These are phyloP conservation scores for Globisporangium middletonii DNA, from an alignment of 352 stramenopile species.

Conservation along the genomic window DNA sequence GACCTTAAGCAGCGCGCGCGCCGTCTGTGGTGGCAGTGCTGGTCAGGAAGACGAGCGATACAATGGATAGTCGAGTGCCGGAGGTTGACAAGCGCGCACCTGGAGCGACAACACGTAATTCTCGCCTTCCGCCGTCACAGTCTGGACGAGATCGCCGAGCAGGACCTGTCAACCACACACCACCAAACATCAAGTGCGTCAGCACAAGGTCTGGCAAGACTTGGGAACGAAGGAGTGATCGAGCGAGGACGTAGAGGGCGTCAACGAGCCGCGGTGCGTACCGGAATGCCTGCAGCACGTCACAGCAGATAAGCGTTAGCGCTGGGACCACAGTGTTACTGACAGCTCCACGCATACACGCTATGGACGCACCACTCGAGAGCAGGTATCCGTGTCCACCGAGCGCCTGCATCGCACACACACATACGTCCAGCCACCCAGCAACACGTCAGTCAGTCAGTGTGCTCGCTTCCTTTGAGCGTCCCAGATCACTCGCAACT, in stretches of 20 bases:
- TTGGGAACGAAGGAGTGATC: no score
- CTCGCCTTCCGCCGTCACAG: conserved; percentile 95
- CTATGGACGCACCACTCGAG: conserved; percentile 45
- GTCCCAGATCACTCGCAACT: neutral
- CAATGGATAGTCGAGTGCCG: no score
- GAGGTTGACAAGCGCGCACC: conserved; percentile 11
- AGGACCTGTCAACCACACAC: conserved; percentile 29
- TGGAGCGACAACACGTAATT: conserved; percentile 96
- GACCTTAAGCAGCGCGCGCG: conserved; percentile 40
- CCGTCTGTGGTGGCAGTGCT: conserved; percentile 11
- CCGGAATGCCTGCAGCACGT: neutral
- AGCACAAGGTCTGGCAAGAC: neutral
- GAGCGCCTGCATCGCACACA: conserved; percentile 64
- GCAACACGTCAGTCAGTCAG: no score
- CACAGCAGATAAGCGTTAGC: neutral
- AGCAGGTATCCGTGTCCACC: conserved; percentile 93
- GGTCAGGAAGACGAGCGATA: no score
- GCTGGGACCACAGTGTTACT: neutral
- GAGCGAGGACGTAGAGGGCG: no score
- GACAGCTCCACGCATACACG: conserved; percentile 20
- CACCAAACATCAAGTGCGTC: neutral
- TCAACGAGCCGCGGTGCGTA: neutral
- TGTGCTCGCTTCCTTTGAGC: no score
- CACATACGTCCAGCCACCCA: neutral
- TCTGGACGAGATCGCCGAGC: conserved; percentile 91